Evolutionary conservation across 202 grass and related monocot genomes (phyloP).

Genomic region (Carex sylvatica): DNA sequence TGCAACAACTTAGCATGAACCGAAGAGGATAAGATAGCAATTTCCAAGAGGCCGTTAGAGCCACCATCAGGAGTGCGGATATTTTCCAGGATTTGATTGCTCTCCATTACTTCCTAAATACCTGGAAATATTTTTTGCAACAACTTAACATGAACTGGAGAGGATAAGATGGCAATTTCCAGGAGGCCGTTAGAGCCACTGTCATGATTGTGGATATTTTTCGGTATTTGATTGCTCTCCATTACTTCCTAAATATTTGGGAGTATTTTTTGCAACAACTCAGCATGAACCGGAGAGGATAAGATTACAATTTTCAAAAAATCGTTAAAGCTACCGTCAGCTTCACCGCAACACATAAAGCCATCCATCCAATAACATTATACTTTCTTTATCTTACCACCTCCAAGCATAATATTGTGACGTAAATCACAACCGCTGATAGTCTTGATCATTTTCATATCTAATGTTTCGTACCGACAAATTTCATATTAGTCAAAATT

Average conservation of each 20-base stretch:
- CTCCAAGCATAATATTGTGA: background rate
- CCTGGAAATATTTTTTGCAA: background rate
- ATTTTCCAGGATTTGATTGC: background rate
- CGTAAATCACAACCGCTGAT: background rate
- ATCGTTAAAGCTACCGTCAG: constrained; percentile 20
- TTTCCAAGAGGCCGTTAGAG: background rate
- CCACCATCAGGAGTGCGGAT: background rate
- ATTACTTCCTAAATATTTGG: background rate
- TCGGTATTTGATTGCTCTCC: background rate
- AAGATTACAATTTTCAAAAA: background rate
- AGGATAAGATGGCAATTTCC: background rate
- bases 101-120: background rate
- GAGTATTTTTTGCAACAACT: background rate
- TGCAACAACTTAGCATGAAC: background rate
- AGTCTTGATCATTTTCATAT: background rate
- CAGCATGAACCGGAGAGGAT: background rate
- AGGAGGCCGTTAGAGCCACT: background rate
- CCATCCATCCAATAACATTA: constrained; percentile 20
- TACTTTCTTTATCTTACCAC: background rate
- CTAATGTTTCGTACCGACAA: background rate
- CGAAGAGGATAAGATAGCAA: background rate
- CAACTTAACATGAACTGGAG: background rate
- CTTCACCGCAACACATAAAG: background rate
- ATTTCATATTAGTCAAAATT: background rate
- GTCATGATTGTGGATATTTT: no score